phyloP scores from a whole-genome alignment of 345 rosid species.

The Camelina neglecta region DNA sequence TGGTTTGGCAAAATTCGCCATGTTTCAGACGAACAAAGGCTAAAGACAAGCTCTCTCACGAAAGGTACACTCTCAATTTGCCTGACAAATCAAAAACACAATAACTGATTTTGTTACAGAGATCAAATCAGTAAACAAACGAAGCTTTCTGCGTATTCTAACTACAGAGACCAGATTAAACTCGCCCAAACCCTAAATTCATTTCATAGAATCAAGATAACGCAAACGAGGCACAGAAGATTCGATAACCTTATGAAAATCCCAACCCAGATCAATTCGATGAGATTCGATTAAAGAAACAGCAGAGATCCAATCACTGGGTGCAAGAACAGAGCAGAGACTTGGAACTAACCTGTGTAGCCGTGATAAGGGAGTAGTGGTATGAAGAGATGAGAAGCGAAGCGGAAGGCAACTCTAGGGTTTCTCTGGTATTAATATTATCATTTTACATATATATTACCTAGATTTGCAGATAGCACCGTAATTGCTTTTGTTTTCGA shows the following conservation, averaged over 20 bases:
- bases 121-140: background rate
- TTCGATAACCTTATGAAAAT: constrained; percentile 29
- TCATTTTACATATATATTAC: constrained; percentile 29
- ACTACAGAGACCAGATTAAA: constrained; percentile 2
- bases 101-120: background rate
- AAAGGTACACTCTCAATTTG: constrained; percentile 12
- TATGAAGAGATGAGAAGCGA: constrained; percentile 2
- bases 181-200: constrained; percentile 35
- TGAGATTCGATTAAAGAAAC: constrained; percentile 9
- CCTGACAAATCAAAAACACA: constrained; percentile 30
- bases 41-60: constrained; percentile 7
- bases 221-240: constrained; percentile 12
- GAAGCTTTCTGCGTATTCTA: background rate
- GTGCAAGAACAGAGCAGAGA: background rate
- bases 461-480: constrained; percentile 28
- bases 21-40: constrained; percentile 44
- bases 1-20: constrained; percentile 82
- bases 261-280: constrained; percentile 6
- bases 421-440: constrained; percentile 42
- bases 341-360: constrained; percentile 37
- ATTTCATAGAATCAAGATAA: constrained; percentile 3
- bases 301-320: constrained; percentile 30
- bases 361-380: constrained; percentile 38
- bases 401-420: constrained; percentile 33
- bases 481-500: background rate